Base-by-base conservation (phyloP, 139 green algal species). In the Haematococcus lacustris region DNA sequence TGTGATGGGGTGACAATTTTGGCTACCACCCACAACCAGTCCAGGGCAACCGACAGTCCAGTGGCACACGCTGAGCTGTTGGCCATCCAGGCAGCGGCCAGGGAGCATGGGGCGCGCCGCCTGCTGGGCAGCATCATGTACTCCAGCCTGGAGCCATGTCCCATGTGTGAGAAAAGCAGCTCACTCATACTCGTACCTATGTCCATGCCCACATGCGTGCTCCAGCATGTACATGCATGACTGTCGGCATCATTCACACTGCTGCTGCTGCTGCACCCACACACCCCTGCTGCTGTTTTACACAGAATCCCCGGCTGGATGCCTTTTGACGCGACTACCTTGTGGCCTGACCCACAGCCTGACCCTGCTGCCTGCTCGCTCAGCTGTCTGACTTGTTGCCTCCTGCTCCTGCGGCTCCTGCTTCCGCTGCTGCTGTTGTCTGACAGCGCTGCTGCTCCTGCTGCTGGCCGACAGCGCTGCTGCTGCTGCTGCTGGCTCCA, bases 81-180 rank as follows among this genome's bases (percentile, higher is more conserved):
- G 38, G 89, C 77, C 79, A 80, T 97, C 0, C 80, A 84, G 5
- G 26, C 78, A 17, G 88, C 80, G 3, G 78, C 83, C 0, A 67
- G 65, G 25, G 33, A 68, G 60, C 43, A 86, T 38, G 74, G 80
- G 0, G 73, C 69, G 3, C 96, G 91, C 89, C 77, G 90, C 3
- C 75, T 97, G 40, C 74, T 82, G 38, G 85, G 82, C 5, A 66
- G 83, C n/a, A 97, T 90, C 0, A 60, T 98, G 26, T 98, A 97
- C 70, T 86, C 94, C 3, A 98, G 92, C 0, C 66, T 97, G 43
- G 94, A 98, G 86, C 94, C 94, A 0, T 98, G 94, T 65, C 80
- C 91, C 28, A 98, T 98, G 94, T 98, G 94, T 72, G 30, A 72
- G 67, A 65, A 47, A 32, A 7, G 1, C 3, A 9, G 9, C 40